Percentiles rank a stretch among this genome's conserved stretches.
These are phyloP conservation scores for Leccinellum albellum DNA, from an alignment of 768 basidiomycete genomes.

Conservation along the genomic window DNA sequence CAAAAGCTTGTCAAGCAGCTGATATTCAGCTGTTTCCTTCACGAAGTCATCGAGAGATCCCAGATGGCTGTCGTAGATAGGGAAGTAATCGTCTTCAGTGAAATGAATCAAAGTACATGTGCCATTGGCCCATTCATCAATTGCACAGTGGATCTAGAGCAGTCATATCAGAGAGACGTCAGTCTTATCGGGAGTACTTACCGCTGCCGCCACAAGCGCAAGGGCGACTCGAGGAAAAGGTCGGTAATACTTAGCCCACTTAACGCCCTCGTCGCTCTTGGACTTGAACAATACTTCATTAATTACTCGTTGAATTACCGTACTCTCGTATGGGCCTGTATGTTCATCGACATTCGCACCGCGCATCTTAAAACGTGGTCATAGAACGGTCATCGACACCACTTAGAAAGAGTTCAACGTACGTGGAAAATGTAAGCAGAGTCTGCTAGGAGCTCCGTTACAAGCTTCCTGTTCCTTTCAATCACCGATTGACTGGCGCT, in stretches of 20 bases:
- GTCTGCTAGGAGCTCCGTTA: neutral
- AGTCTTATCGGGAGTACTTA: neutral
- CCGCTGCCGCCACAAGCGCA: neutral
- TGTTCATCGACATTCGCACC: neutral
- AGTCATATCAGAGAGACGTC: too few species aligned
- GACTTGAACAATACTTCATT: neutral
- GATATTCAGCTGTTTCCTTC: neutral
- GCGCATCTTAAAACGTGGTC: neutral
- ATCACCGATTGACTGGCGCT: neutral
- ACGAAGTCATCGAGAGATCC: neutral
- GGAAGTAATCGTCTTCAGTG: neutral
- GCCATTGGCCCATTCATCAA: neutral
- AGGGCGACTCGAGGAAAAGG: neutral
- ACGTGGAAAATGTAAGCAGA: neutral
- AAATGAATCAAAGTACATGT: neutral
- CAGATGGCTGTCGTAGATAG: neutral
- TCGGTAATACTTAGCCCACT: neutral
- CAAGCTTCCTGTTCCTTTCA: neutral
- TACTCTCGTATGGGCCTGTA: neutral
- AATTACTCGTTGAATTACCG: neutral
- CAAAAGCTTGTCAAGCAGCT: neutral
- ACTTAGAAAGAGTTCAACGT: neutral
- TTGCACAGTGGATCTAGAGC: neutral
- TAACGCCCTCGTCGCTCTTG: neutral
- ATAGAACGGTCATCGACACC: neutral